Evolutionary conservation across 2,329 filamentous ascomycete genomes (phyloP).

Genomic region (Fusarium cicatricum): DNA sequence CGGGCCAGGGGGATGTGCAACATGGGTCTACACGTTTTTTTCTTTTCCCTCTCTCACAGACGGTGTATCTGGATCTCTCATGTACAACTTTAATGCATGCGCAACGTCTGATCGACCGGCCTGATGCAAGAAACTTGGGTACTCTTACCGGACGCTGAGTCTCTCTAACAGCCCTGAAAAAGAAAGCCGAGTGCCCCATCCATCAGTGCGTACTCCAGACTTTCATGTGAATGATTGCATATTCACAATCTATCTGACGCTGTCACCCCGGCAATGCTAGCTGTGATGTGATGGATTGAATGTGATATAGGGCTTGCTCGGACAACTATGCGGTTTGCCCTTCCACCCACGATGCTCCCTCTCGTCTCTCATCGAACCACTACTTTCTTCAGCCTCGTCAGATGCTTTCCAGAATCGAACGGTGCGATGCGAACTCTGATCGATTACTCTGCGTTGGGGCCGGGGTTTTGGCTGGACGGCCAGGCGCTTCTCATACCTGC

Average conservation of each 20-base stretch:
- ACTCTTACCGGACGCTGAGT: conserved; percentile 21
- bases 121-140: conserved; percentile 28
- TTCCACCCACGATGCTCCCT: conserved; percentile 22
- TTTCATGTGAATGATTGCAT: conserved; percentile 2
- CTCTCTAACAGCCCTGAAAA: background rate
- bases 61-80: conserved; percentile 29
- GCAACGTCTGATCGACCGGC: conserved; percentile 37
- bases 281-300: conserved; percentile 33
- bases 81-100: conserved; percentile 11
- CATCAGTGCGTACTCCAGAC: background rate
- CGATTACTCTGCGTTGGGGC: conserved; percentile 12
- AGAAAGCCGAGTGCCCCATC: background rate
- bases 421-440: conserved; percentile 33
- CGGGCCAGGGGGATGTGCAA: conserved; percentile 40
- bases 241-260: conserved; percentile 20
- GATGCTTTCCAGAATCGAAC: conserved; percentile 40
- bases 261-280: background rate
- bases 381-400: conserved; percentile 35
- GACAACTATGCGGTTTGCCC: conserved; percentile 1
- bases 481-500: conserved; percentile 31
- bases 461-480: conserved; percentile 24
- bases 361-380: conserved; percentile 37
- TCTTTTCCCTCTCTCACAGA: conserved; percentile 13
- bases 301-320: conserved; percentile 26
- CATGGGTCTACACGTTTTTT: conserved; percentile 36